Percentiles rank a stretch among this genome's conserved stretches.
phyloP scores from a whole-genome alignment of 1,284 basidiomycete genomes.

The Phylloboletellus chloephorus region DNA sequence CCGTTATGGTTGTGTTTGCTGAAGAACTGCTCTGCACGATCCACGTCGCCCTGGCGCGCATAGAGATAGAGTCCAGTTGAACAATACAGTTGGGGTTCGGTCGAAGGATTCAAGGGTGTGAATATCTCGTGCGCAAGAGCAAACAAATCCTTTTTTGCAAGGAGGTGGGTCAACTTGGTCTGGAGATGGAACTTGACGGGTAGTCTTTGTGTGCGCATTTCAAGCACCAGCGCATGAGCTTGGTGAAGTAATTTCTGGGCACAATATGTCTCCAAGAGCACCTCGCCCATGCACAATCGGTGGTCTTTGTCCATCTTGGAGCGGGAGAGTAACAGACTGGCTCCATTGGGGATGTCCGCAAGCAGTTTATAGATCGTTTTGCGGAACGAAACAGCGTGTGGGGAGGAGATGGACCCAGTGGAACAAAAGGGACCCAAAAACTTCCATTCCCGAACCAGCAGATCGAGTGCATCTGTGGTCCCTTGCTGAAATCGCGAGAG shows the following conservation, averaged over 20 bases:
- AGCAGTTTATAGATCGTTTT: slow-evolving; percentile 31
- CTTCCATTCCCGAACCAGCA: slow-evolving; percentile 42
- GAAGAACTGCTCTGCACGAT: slow-evolving; percentile 42
- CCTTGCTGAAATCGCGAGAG: slow-evolving; percentile 36
- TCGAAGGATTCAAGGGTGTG: slow-evolving; percentile 24
- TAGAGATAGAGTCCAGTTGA: slow-evolving; percentile 48
- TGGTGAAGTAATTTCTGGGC: slow-evolving; percentile 31
- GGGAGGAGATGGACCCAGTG: slow-evolving; percentile 9
- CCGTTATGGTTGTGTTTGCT: slow-evolving; percentile 31
- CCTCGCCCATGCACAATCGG: slow-evolving; percentile 33
- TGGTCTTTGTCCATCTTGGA: slow-evolving; percentile 25
- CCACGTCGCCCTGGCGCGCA: slow-evolving; percentile 46
- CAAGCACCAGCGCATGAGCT: slow-evolving; percentile 41
- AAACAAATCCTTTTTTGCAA: slow-evolving; percentile 39
- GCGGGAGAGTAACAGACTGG: slow-evolving; percentile 31
- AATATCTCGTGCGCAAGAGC: slow-evolving; percentile 44
- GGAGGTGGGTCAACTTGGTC: slow-evolving; percentile 39
- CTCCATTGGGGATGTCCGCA: slow-evolving; percentile 31
- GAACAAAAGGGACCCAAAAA: slow-evolving; percentile 33
- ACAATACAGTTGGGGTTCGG: slow-evolving; percentile 28
- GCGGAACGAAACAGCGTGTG: slow-evolving; percentile 29
- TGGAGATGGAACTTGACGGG: slow-evolving; percentile 28
- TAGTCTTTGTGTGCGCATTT: slow-evolving; percentile 38
- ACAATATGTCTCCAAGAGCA: slow-evolving; percentile 41
- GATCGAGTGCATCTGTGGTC: slow-evolving; percentile 38